Percentiles rank a stretch among this genome's conserved stretches.
These are phyloP conservation scores for Stagonosporopsis vannaccii DNA, from an alignment of 2,329 filamentous ascomycete genomes.

Conservation along the genomic window DNA sequence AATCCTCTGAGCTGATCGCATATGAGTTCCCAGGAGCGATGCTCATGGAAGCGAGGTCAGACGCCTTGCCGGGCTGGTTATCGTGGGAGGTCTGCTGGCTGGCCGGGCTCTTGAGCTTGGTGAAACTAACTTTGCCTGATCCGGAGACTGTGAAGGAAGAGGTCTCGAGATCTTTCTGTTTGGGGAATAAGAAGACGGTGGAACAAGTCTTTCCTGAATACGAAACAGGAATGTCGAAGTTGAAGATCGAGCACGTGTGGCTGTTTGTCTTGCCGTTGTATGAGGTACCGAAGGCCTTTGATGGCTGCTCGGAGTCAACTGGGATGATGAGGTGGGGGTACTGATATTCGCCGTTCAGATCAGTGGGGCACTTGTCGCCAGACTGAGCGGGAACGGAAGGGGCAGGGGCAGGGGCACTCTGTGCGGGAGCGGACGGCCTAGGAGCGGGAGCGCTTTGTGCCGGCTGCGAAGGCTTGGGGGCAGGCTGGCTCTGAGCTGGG, in stretches of 20 bases:
- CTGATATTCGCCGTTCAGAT: conserved; percentile 38
- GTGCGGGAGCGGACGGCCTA: conserved; percentile 7
- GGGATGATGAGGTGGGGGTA: conserved; percentile 70
- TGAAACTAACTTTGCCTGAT: conserved; percentile 62
- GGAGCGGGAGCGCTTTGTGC: not conserved
- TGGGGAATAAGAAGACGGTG: conserved; percentile 71
- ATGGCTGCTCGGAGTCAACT: conserved; percentile 62
- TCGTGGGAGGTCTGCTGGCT: conserved; percentile 61
- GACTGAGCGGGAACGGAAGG: conserved; percentile 12
- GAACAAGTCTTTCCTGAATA: conserved; percentile 67
- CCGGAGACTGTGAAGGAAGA: conserved; percentile 65
- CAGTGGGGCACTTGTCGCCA: conserved; percentile 26
- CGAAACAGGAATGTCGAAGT: conserved; percentile 68
- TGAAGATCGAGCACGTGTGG: conserved; percentile 67
- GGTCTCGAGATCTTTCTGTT: conserved; percentile 64
- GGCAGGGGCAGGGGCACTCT: not conserved
- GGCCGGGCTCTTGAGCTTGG: conserved; percentile 57
- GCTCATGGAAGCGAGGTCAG: conserved; percentile 51
- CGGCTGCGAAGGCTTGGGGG: not conserved
- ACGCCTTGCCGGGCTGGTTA: conserved; percentile 57
- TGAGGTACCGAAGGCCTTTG: conserved; percentile 60
- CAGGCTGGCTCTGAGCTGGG: not conserved
- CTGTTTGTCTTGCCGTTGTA: conserved; percentile 58
- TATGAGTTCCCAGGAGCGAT: conserved; percentile 61
- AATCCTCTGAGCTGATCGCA: conserved; percentile 62